These are phyloP conservation scores for Rhodamnia argentea DNA, from an alignment of 345 rosid species.

Conservation along the genomic window DNA sequence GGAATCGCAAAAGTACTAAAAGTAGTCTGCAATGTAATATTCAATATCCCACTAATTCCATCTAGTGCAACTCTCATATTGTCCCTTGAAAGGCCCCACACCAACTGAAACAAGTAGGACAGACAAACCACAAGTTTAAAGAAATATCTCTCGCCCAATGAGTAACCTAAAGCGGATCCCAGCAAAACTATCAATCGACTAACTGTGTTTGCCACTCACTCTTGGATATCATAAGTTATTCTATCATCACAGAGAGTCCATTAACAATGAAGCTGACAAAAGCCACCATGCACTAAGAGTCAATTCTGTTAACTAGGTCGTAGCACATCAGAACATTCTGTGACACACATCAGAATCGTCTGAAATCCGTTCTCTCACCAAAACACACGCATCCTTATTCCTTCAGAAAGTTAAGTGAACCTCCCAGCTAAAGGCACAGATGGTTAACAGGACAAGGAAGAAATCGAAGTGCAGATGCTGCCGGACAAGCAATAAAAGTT, in stretches of 20 bases:
- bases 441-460: not conserved
- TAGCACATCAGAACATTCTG: not conserved
- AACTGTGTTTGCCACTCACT: not conserved
- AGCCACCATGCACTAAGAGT: not conserved
- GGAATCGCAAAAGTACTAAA: not conserved
- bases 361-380: not conserved
- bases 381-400: not conserved
- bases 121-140: not conserved
- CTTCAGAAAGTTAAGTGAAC: not conserved
- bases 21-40: not conserved
- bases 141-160: not conserved
- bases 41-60: not conserved
- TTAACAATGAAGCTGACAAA: not conserved
- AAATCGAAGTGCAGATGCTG: not conserved
- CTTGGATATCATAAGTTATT: not conserved
- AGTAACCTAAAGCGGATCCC: not conserved
- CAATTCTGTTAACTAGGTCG: not conserved
- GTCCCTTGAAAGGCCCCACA: not conserved
- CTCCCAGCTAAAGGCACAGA: not conserved
- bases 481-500: not conserved
- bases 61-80: not conserved
- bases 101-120: not conserved
- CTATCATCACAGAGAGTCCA: not conserved
- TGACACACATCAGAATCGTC: not conserved
- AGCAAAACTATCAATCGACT: not conserved